These are phyloP conservation scores for Panicum virgatum DNA, from an alignment of 202 grass and related monocot genomes.

Conservation along the genomic window DNA sequence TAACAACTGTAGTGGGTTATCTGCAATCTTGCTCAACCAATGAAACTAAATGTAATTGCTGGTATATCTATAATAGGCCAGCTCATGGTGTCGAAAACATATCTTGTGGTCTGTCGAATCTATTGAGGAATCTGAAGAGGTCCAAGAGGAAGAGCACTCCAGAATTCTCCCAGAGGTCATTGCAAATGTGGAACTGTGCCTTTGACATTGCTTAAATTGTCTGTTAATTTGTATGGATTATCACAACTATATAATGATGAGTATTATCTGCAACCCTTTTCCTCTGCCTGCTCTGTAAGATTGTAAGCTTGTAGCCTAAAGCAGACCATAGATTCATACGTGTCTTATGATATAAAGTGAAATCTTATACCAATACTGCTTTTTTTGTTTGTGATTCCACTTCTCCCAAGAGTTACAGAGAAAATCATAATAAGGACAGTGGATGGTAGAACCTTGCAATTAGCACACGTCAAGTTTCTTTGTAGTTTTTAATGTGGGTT, in stretches of 20 bases:
- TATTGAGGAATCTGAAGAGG: conserved; percentile 52
- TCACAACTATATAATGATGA: not conserved
- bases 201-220: conserved; percentile 21
- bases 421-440: not conserved
- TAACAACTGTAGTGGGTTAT: not conserved
- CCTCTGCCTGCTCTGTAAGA: not conserved
- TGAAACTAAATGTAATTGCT: conserved; percentile 17
- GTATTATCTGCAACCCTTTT: not conserved
- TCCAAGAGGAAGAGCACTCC: conserved; percentile 66
- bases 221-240: conserved; percentile 28
- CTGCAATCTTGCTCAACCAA: not conserved
- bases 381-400: not conserved
- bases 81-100: conserved; percentile 76
- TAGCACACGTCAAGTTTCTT: not conserved
- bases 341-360: not conserved
- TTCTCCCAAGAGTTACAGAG: not conserved
- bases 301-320: conserved; percentile 26
- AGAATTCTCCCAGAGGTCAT: conserved; percentile 67
- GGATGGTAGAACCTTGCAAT: conserved; percentile 14
- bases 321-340: not conserved
- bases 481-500: not conserved
- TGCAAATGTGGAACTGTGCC: not conserved
- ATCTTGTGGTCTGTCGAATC: conserved; percentile 44
- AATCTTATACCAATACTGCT: not conserved
- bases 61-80: conserved; percentile 53